phyloP scores from a whole-genome alignment of 345 rosid species.

The Nephelium lappaceum region DNA sequence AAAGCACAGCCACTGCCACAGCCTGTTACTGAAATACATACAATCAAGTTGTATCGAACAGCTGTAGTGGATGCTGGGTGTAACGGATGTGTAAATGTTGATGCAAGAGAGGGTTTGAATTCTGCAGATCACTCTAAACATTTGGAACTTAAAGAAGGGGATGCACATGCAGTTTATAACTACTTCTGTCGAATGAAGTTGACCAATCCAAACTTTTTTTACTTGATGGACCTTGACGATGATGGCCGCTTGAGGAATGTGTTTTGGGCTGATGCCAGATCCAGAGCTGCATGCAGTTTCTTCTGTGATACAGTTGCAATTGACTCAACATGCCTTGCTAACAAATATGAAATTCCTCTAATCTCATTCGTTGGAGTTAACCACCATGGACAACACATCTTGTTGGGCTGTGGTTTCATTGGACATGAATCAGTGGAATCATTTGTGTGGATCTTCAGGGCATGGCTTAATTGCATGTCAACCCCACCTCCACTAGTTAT shows the following conservation, averaged over 20 bases:
- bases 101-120: constrained; percentile 32
- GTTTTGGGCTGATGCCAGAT: constrained; percentile 60
- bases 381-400: constrained; percentile 50
- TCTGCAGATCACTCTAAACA: constrained; percentile 39
- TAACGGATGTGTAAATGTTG: constrained; percentile 33
- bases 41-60: constrained; percentile 48
- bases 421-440: constrained; percentile 51
- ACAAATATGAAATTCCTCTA: constrained; percentile 53
- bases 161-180: constrained; percentile 49
- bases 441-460: constrained; percentile 53
- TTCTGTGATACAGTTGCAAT: constrained; percentile 48
- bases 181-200: constrained; percentile 54
- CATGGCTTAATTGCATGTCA: constrained; percentile 60
- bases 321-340: constrained; percentile 53
- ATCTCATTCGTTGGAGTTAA: constrained; percentile 57
- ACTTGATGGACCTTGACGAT: constrained; percentile 51
- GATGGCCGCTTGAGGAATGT: constrained; percentile 51
- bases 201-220: constrained; percentile 60
- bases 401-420: constrained; percentile 59
- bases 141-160: constrained; percentile 59
- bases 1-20: constrained; percentile 35
- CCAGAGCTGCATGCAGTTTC: constrained; percentile 41
- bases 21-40: constrained; percentile 48
- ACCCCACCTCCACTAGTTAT: constrained; percentile 50
- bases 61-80: constrained; percentile 30